Conservation (phyloP, 2,329 filamentous ascomycete species). For the Colletotrichum limetticola region DNA sequence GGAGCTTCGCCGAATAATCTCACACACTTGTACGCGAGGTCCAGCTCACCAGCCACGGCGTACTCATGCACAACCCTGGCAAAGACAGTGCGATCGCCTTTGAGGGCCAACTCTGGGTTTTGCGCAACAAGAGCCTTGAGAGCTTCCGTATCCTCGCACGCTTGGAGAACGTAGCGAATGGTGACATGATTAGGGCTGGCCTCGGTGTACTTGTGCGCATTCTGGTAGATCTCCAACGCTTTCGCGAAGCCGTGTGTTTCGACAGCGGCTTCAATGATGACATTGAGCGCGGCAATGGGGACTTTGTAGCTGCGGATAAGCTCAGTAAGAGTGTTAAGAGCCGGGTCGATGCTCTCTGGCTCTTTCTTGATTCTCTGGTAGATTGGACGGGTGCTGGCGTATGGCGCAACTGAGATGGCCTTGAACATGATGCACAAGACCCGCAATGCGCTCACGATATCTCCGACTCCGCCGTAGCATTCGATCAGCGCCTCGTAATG, state of each 20-base stretch:
- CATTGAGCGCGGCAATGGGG: constrained; percentile 49
- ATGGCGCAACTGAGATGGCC: constrained; percentile 66
- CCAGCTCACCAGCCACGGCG: constrained; percentile 18
- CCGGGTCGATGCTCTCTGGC: constrained; percentile 57
- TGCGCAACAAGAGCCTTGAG: constrained; percentile 42
- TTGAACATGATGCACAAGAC: constrained; percentile 79
- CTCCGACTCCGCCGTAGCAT: constrained; percentile 69
- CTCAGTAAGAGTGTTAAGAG: constrained; percentile 66
- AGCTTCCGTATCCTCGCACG: constrained; percentile 41
- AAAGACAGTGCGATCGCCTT: constrained; percentile 22
- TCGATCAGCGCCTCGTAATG: constrained; percentile 87
- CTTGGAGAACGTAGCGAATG: constrained; percentile 44
- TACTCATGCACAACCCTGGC: constrained; percentile 23
- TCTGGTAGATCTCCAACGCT: constrained; percentile 47
- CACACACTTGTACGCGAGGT: constrained; percentile 32
- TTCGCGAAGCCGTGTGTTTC: constrained; percentile 42
- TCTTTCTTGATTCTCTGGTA: constrained; percentile 63
- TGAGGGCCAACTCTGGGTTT: constrained; percentile 40
- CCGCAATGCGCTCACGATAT: constrained; percentile 74
- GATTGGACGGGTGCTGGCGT: constrained; percentile 72
- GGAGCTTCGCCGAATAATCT: constrained; percentile 22
- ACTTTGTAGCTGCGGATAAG: constrained; percentile 53
- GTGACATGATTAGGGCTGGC: constrained; percentile 40
- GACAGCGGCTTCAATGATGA: constrained; percentile 48
- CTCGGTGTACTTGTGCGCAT: constrained; percentile 43